Base-by-base conservation (phyloP, 352 stramenopile genomes). In the Phytophthora hybrid region DNA sequence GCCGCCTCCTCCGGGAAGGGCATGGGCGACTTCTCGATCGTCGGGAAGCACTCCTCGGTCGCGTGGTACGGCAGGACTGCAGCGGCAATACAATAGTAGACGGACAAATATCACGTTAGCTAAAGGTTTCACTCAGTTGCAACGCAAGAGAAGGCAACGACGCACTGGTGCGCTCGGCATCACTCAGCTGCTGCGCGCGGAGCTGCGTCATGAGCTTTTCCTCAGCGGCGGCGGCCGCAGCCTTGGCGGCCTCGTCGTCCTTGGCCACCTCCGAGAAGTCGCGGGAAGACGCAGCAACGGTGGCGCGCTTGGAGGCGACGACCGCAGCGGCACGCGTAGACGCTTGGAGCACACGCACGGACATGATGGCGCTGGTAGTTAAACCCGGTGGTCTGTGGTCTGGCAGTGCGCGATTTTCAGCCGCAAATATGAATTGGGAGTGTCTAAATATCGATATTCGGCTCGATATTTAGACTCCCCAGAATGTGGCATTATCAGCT, bases 51-150 rank as follows among this genome's bases (percentile, higher is more conserved):
- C 19, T 60, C 75, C 58, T 87, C 76, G 5, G 74, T 78, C 44
- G 88, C 86, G 58, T 93, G 88, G 75, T 72, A 85, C 34, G 88
- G 88, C 61, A 94, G 64, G 60, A 95, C 88, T 91, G 39, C n/a
- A 44, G 44, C 52, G 54, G 10, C 19, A 41, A 41, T 41, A 16
- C 1, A 26, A 26, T 26, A 26, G 23, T 26, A 26, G 1, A 26
- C 1, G 23, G 1, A 26, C 23, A 26, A 26, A 26, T 26, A 26
- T 3, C 3, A 26, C 23, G 23, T 26, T 26, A 26, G 23, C 1
- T 26, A 3, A 26, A 26, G 23, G 23, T 26, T 26, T 26, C 23
- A 26, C 1, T 26, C 1, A 41, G 34, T 3, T 44, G 3, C 16
- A 61, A 46, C 5, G n/a, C n/a, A n/a, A 52, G 14, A 68, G n/a